Evolutionary conservation across 495 filamentous ascomycete genomes (phyloP).

Genomic region (Aspergillus olivimuriae): DNA sequence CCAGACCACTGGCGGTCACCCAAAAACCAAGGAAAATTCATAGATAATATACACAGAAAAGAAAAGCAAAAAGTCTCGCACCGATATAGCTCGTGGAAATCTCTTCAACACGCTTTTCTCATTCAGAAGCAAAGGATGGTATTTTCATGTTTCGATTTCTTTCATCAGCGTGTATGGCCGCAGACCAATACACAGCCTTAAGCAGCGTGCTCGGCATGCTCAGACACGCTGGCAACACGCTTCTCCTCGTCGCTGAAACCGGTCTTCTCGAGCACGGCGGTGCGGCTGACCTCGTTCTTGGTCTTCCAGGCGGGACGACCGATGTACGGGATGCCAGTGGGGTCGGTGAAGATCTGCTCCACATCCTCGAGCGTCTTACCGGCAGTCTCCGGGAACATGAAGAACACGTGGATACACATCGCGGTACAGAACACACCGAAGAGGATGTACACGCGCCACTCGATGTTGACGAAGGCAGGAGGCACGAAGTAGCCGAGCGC

Average conservation of each 20-base stretch:
- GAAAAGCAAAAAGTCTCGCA: too few relatives aligned
- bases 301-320: constrained; percentile 67
- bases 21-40: too few relatives aligned
- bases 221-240: constrained; percentile 7
- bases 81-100: too few relatives aligned
- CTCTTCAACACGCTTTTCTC: too few relatives aligned
- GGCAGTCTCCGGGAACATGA: constrained; percentile 77
- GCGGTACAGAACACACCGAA: constrained; percentile 70
- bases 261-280: constrained; percentile 10
- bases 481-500: constrained; percentile 75
- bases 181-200: background rate
- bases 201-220: constrained; percentile 9
- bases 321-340: constrained; percentile 50
- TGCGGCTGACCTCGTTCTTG: constrained; percentile 25
- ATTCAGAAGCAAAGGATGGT: too few relatives aligned
- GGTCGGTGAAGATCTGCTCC: constrained; percentile 62
- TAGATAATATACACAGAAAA: too few relatives aligned
- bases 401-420: constrained; percentile 71
- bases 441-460: constrained; percentile 67
- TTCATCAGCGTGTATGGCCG: background rate
- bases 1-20: too few relatives aligned
- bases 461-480: constrained; percentile 64
- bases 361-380: constrained; percentile 77
- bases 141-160: too few relatives aligned
- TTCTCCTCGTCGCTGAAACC: constrained; percentile 19